Conservation (phyloP, 495 filamentous ascomycete species). For the Hypoxylon cercidicola region DNA sequence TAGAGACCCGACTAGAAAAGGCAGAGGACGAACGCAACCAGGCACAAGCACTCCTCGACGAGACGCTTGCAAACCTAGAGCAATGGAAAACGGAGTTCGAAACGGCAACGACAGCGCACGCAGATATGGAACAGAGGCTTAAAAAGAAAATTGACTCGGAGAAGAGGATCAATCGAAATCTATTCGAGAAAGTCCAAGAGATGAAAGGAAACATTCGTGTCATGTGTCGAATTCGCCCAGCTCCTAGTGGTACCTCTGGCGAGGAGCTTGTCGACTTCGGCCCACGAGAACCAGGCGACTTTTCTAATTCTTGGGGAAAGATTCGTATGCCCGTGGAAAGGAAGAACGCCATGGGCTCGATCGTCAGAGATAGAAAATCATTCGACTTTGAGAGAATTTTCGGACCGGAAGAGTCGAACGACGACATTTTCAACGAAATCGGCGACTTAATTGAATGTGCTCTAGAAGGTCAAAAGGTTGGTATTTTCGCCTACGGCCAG, state of each 20-base stretch:
- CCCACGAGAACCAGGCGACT: constrained; percentile 2
- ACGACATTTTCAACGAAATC: constrained; percentile 91
- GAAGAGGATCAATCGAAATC: constrained; percentile 24
- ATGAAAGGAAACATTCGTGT: constrained; percentile 97
- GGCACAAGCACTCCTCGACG: background rate
- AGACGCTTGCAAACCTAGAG: background rate
- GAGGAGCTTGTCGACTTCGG: constrained; percentile 35
- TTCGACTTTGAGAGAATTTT: constrained; percentile 97
- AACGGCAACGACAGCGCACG: background rate
- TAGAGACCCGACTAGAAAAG: background rate
- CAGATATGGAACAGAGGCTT: background rate
- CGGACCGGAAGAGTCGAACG: constrained; percentile 74
- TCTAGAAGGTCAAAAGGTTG: constrained; percentile 92
- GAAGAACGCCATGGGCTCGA: constrained; percentile 72
- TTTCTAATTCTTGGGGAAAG: constrained; percentile 13
- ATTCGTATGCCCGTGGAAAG: constrained; percentile 52
- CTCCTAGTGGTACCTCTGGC: constrained; percentile 58
- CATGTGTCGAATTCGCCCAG: constrained; percentile 90
- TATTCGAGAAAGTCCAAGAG: constrained; percentile 93
- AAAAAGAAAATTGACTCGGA: constrained; percentile 5
- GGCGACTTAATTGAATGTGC: constrained; percentile 92
- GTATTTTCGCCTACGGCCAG: constrained; percentile 59
- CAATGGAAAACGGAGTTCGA: background rate
- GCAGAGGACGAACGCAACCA: background rate
- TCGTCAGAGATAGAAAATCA: constrained; percentile 65